Base-by-base conservation (phyloP, 208 protist species). In the Wallacemonas sp. region DNA sequence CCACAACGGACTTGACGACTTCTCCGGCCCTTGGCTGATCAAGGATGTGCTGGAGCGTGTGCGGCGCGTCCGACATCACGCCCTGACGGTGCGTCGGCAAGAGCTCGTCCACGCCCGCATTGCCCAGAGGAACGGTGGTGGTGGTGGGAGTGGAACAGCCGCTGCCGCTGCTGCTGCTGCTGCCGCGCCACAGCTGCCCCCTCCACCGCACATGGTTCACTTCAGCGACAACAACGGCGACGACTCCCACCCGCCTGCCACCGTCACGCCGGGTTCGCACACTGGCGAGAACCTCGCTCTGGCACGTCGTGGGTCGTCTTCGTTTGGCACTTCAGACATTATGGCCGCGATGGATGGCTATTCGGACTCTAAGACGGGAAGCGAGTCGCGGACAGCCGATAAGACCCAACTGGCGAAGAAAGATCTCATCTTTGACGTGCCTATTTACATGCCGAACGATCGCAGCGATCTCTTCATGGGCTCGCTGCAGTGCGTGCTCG, bases 401-500 rank as follows among this genome's bases (percentile, higher is more conserved):
- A 8, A 45, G 28, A 51, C 22, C 12, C 27, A 34, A 6, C 42
- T 39, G 33, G 58, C 54, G 17, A 61, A 62, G 55, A 53, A 56
- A 44, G 39, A 54, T 27, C 41, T 71, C 3, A 26, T 63, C 12
- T 27, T 71, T 12, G 53, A 71, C 26, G 22, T 71, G 6, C 66
- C 66, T 5, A 51, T 71, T 47, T 68, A 70, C 39, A 63, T 62
- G 2, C 64, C 71, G 5, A 62, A 63, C 24, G 65, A 68, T 15
- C 59, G 60, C 51, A 67, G 65, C 27, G 66, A 74, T 46, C 68
- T 58, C 42, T 60, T 86, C 61, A 80, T 76, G 60, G 67, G 42
- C 9, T 83, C 80, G 0, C 70, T 86, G 44, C 67, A 73, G 54
- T 61, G 79, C 54, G 46, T 86, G 6, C 41, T 79, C 51, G 51